These are phyloP conservation scores for Codiaeum variegatum DNA, from an alignment of 441 rosid species.

Conservation along the genomic window DNA sequence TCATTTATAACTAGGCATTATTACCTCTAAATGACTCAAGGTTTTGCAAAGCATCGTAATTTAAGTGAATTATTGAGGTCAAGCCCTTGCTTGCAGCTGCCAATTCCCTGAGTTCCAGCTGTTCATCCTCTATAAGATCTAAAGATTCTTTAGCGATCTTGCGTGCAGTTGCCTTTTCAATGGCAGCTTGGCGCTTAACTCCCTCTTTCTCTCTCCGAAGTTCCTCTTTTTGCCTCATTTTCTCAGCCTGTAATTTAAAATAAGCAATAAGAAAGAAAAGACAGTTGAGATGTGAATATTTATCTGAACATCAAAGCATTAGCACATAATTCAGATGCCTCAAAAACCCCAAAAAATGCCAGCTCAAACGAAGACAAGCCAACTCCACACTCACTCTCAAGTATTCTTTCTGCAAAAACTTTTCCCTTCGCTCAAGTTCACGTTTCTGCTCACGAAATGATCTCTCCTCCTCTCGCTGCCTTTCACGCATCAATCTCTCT, in stretches of 20 bases:
- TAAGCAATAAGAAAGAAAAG: constrained; percentile 11
- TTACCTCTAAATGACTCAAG: constrained; percentile 85
- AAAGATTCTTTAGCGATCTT: constrained; percentile 95
- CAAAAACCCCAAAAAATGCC: neutral
- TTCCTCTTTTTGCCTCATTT: constrained; percentile 82
- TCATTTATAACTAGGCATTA: neutral
- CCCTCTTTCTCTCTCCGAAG: constrained; percentile 79
- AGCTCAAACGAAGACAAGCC: neutral
- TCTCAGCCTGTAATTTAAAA: constrained; percentile 71
- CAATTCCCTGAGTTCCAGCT: constrained; percentile 96
- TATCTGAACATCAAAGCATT: neutral
- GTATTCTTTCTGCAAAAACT: constrained; percentile 76
- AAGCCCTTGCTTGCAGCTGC: constrained; percentile 86
- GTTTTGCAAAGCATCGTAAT: constrained; percentile 77
- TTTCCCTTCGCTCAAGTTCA: constrained; percentile 92
- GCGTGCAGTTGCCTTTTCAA: constrained; percentile 96
- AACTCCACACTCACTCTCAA: constrained; percentile 52
- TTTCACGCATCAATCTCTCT: constrained; percentile 93
- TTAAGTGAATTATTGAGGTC: constrained; percentile 70
- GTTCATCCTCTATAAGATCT: constrained; percentile 98
- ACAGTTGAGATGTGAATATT: neutral
- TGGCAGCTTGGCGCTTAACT: constrained; percentile 77
- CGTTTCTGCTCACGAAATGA: constrained; percentile 76
- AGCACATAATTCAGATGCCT: neutral
- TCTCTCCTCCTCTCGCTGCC: constrained; percentile 91